Base-by-base conservation (phyloP, 2,329 filamentous ascomycete species). In the Cercospora sp. region DNA sequence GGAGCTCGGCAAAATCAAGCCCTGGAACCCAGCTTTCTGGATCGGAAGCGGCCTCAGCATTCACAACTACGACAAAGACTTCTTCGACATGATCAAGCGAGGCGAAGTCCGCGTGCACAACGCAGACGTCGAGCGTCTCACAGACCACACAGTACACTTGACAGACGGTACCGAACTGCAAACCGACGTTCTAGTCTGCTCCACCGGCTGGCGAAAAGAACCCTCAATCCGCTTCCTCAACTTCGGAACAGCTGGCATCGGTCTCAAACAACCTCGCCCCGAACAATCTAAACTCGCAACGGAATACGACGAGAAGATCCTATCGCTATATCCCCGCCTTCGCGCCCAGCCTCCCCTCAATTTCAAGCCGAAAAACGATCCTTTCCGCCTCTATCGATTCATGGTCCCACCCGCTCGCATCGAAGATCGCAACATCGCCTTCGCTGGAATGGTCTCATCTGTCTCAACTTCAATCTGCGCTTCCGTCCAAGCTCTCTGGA, bases 41-140 rank as follows among this genome's bases (percentile, higher is more conserved):
- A 83, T 85, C 43, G 71, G 66, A 8, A 69, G 66, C 3, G 71
- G 71, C 21, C 63, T 73, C 9, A 66, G 61, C 58, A 89, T 90
- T 49, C 80, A 88, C 66, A 90, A 90, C 74, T 90, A 88, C 72
- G 82, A 73, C 30, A 66, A 81, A 1, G 80, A 86, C 71, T 85
- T 89, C 73, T 86, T 88, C 74, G 83, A 86, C 4, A 78, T 88
- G n/a, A 81, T 91, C n/a, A 81, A 81, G 57, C 76, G 81, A 3
- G 85, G 86, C 4, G 81, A 80, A 16, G 84, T 90, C 37, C 7
- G 87, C 58, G 89, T 90, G 32, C 80, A 88, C 66, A 90, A 90
- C 74, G 71, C 71, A 10, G 68, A 73, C 49, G 68, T 73, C 13
- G 68, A 69, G 16, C 70, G 68, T 3, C 45, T 73, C 13, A 70